Percentiles rank a stretch among this genome's conserved stretches.
Conservation (phyloP, 345 rosid genomes). For the Melaleuca quinquenervia region DNA sequence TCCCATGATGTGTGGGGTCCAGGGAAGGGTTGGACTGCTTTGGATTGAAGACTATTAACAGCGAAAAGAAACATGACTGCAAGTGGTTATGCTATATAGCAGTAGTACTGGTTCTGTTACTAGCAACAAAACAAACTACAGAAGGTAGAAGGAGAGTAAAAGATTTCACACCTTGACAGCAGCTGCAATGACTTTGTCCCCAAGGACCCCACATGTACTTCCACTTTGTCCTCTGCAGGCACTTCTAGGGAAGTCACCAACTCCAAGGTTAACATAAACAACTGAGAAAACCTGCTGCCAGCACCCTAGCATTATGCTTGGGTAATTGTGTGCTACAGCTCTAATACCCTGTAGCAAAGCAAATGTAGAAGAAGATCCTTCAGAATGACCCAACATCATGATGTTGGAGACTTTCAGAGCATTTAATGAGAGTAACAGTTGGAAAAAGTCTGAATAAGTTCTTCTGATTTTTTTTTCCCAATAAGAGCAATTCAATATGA, state of each 20-base stretch:
- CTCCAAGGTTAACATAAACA: conserved; percentile 37
- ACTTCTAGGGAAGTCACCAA: conserved; percentile 35
- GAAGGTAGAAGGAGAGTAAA: not conserved
- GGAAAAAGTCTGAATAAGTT: not conserved
- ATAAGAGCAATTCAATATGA: not conserved
- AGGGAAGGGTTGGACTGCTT: not conserved
- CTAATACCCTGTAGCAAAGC: conserved; percentile 55
- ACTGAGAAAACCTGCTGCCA: conserved; percentile 54
- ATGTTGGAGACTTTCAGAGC: not conserved
- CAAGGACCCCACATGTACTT: conserved; percentile 31
- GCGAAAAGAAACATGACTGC: not conserved
- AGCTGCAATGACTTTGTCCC: conserved; percentile 70
- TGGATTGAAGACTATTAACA: not conserved
- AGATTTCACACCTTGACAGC: conserved; percentile 51
- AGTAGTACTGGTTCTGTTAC: not conserved
- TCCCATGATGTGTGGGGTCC: not conserved
- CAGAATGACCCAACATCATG: not conserved
- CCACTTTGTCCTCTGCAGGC: conserved; percentile 43
- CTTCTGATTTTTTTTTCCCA: not conserved
- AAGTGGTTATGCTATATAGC: not conserved
- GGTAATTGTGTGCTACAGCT: conserved; percentile 73
- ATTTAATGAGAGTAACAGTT: not conserved
- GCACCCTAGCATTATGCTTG: conserved; percentile 41
- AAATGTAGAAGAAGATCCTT: not conserved
- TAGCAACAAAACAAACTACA: not conserved